Evolutionary conservation across 2,329 filamentous ascomycete genomes (phyloP).

Genomic region (Sphaerulina musiva): DNA sequence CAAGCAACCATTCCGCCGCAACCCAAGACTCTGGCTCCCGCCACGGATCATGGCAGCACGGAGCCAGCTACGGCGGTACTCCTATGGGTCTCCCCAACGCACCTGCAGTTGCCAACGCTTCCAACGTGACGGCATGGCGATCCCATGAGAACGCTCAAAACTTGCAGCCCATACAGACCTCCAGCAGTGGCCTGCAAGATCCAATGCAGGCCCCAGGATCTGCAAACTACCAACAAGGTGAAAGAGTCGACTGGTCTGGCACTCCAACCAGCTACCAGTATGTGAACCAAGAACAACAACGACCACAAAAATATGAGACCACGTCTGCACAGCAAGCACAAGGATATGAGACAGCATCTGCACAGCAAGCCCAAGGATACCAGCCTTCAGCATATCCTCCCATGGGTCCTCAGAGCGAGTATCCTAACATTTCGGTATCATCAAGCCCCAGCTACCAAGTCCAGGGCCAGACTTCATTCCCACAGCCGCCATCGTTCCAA

Average conservation of each 20-base stretch:
- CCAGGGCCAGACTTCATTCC: slow-evolving; percentile 13
- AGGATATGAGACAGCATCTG: slow-evolving; percentile 10
- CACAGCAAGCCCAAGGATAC: slow-evolving; percentile 18
- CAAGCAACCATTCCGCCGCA: slow-evolving; percentile 25
- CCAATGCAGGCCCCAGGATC: slow-evolving; percentile 14
- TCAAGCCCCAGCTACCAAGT: slow-evolving; percentile 22
- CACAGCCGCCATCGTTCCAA: slow-evolving; percentile 18
- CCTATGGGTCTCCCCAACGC: slow-evolving; percentile 18
- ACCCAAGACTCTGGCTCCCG: slow-evolving; percentile 23
- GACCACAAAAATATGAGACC: slow-evolving; percentile 24
- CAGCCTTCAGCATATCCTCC: slow-evolving; percentile 18
- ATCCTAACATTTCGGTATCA: slow-evolving; percentile 24
- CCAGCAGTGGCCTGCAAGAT: slow-evolving; percentile 15
- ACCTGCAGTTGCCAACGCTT: slow-evolving; percentile 15
- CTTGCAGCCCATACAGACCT: slow-evolving; percentile 7
- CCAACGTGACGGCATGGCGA: slow-evolving; percentile 26
- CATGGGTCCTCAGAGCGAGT: slow-evolving; percentile 22
- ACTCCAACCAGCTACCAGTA: slow-evolving; percentile 24
- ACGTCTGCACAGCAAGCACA: slow-evolving; percentile 16
- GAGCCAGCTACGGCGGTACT: slow-evolving; percentile 16
- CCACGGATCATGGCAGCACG: slow-evolving; percentile 29
- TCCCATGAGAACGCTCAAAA: slow-evolving; percentile 25
- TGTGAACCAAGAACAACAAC: slow-evolving; percentile 21
- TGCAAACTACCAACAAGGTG: slow-evolving; percentile 16
- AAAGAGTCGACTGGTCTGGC: slow-evolving; percentile 22